A percentile compares a stretch with the other conserved stretches of the same genome.
Conservation (phyloP, 768 basidiomycete genomes). For the Antrodiella citrinella region DNA sequence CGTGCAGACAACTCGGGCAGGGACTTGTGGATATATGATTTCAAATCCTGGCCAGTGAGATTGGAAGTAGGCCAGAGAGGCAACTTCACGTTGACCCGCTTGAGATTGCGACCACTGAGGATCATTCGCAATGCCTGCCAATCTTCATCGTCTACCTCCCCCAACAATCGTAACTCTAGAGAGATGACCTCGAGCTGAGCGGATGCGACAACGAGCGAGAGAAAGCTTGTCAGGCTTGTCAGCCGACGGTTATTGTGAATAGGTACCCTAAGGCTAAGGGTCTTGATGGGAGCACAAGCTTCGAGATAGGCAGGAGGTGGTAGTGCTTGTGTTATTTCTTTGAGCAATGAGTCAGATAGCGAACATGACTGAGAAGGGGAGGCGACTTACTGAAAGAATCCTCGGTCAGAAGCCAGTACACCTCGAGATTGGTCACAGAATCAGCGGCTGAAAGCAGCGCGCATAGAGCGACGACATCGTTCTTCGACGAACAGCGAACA, state of each 20-base stretch:
- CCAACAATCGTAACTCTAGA: slow-evolving; percentile 18
- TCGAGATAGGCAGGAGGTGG: slow-evolving; percentile 12
- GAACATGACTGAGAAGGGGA: not conserved
- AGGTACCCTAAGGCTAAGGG: slow-evolving; percentile 15
- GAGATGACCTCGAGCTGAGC: slow-evolving; percentile 11
- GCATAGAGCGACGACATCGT: slow-evolving; percentile 15
- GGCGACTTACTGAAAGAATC: not conserved
- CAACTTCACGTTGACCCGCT: slow-evolving; percentile 10
- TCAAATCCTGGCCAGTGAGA: slow-evolving; percentile 5
- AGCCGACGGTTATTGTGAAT: slow-evolving; percentile 11
- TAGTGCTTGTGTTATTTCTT: too few relatives aligned
- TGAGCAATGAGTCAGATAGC: too few relatives aligned
- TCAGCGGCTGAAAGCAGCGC: slow-evolving; percentile 14
- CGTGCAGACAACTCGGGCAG: slow-evolving; percentile 12
- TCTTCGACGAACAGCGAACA: slow-evolving; percentile 12
- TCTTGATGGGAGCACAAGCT: slow-evolving; percentile 10
- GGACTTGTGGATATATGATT: slow-evolving; percentile 7
- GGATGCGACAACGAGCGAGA: slow-evolving; percentile 12
- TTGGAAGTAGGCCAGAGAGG: slow-evolving; percentile 16
- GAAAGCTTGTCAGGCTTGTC: slow-evolving; percentile 15
- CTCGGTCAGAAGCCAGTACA: slow-evolving; percentile 16
- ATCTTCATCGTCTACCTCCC: slow-evolving; percentile 15
- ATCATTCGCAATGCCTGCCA: slow-evolving; percentile 12
- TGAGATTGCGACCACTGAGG: slow-evolving; percentile 8
- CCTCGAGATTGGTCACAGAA: slow-evolving; percentile 13